Conservation (phyloP, 306 rosid species). For the Casuarina glauca region DNA sequence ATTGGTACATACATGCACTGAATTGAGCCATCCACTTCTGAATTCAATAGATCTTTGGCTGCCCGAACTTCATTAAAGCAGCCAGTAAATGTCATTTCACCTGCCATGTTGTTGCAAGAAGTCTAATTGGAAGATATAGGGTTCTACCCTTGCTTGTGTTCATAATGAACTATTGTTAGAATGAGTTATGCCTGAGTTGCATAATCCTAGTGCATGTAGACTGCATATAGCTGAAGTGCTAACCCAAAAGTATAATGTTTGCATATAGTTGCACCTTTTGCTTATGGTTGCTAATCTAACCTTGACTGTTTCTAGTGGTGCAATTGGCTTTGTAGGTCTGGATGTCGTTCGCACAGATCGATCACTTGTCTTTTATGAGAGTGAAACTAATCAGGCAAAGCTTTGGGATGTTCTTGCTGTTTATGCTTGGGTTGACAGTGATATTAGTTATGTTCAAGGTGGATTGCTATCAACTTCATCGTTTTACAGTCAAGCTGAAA, state of each 20-base stretch:
- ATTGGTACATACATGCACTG: slow-evolving; percentile 59
- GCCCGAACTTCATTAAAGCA: slow-evolving; percentile 10
- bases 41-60: neutral
- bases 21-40: slow-evolving; percentile 7
- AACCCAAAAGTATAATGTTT: neutral
- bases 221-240: slow-evolving; percentile 7
- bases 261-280: slow-evolving; percentile 5
- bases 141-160: slow-evolving; percentile 2
- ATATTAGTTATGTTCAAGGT: slow-evolving; percentile 96
- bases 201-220: slow-evolving; percentile 11
- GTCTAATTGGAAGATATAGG: slow-evolving; percentile 1
- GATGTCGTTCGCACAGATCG: slow-evolving; percentile 92
- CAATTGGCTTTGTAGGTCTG: slow-evolving; percentile 61
- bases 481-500: slow-evolving; percentile 17
- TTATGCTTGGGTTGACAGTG: slow-evolving; percentile 88
- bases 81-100: slow-evolving; percentile 21
- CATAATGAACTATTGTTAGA: neutral
- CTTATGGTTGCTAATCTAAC: slow-evolving; percentile 1
- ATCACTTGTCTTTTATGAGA: slow-evolving; percentile 78
- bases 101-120: slow-evolving; percentile 12
- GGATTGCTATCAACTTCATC: slow-evolving; percentile 18
- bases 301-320: slow-evolving; percentile 24
- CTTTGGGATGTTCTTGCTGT: slow-evolving; percentile 86
- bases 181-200: slow-evolving; percentile 11
- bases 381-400: slow-evolving; percentile 78